Evolutionary conservation across 345 rosid species (phyloP).

Genomic region (Dovyalis caffra): DNA sequence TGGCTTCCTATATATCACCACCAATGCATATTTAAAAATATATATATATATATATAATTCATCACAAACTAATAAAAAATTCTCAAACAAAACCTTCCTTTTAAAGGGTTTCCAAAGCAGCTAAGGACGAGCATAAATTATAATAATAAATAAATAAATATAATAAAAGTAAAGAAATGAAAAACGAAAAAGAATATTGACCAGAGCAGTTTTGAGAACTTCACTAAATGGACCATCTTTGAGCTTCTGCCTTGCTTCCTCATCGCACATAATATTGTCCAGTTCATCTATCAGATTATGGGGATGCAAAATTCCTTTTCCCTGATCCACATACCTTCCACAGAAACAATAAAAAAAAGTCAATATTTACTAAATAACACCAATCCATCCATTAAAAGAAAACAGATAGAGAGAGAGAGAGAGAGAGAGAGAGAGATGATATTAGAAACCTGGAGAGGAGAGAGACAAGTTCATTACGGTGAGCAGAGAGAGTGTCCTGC

Average conservation of each 20-base stretch:
- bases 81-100: background rate
- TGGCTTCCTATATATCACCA: conserved; percentile 65
- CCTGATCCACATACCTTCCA: conserved; percentile 86
- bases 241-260: conserved; percentile 46
- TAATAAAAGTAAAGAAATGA: too few relatives aligned
- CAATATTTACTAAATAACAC: too few relatives aligned
- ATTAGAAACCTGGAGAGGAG: conserved; percentile 78
- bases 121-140: background rate
- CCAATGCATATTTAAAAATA: background rate
- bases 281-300: conserved; percentile 86
- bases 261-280: conserved; percentile 56
- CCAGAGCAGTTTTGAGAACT: conserved; percentile 75
- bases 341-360: background rate
- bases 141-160: background rate
- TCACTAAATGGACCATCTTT: conserved; percentile 70
- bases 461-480: conserved; percentile 86
- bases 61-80: background rate
- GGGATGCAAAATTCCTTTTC: conserved; percentile 86
- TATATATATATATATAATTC: too few relatives aligned
- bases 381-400: background rate
- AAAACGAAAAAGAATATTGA: conserved; percentile 11
- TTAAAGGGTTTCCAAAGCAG: too few relatives aligned
- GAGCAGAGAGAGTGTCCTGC: conserved; percentile 79
- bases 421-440: background rate
- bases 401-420: too few relatives aligned